Percentiles rank a stretch among this genome's conserved stretches.
phyloP scores from a whole-genome alignment of 345 rosid genomes.

The Bruguiera gymnorhiza region DNA sequence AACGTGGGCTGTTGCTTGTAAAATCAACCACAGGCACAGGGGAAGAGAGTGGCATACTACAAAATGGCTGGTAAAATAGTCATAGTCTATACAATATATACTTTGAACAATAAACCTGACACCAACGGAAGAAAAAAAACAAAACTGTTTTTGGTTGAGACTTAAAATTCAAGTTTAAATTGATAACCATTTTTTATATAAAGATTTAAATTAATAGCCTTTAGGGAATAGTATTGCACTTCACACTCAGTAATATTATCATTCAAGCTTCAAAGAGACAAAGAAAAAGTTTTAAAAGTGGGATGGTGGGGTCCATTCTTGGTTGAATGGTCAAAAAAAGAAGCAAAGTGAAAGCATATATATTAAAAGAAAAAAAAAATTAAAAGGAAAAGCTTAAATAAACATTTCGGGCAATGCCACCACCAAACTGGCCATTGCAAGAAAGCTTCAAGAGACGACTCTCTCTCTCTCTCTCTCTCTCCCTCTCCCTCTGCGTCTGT shows the following conservation, averaged over 20 bases:
- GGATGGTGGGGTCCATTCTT: slow-evolving; percentile 11
- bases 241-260: neutral
- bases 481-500: neutral
- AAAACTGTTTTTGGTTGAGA: too few relatives aligned
- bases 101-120: too few relatives aligned
- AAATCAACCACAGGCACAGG: too few relatives aligned
- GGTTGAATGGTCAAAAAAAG: slow-evolving; percentile 75
- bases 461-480: neutral
- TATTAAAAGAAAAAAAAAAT: neutral
- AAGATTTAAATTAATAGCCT: too few relatives aligned
- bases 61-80: too few relatives aligned
- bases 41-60: too few relatives aligned
- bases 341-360: neutral
- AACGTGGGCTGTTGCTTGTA: too few relatives aligned
- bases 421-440: neutral
- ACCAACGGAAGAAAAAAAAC: too few relatives aligned
- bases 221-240: neutral
- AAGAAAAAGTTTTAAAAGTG: slow-evolving; percentile 22
- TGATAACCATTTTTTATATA: too few relatives aligned
- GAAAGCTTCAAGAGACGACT: slow-evolving; percentile 12
- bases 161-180: too few relatives aligned
- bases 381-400: slow-evolving; percentile 7
- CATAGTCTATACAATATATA: too few relatives aligned
- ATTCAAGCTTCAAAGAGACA: slow-evolving; percentile 11
- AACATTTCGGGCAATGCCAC: slow-evolving; percentile 31